Evolutionary conservation across 2,329 filamentous ascomycete species (phyloP).

Genomic region (Alternaria brassicicola): DNA sequence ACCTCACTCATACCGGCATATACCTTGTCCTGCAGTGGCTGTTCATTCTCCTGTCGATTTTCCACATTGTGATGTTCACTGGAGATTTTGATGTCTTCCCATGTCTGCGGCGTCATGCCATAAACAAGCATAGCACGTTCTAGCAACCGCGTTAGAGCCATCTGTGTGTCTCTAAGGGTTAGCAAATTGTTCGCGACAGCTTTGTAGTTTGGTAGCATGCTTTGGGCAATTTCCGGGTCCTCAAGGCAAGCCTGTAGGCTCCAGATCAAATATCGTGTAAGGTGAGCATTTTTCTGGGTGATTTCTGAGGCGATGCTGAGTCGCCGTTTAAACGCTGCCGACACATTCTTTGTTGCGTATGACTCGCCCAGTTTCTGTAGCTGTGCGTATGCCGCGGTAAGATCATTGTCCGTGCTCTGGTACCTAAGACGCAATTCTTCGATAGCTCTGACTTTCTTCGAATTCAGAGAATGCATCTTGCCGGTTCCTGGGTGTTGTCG

Average conservation of each 20-base stretch:
- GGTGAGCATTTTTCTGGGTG: constrained; percentile 34
- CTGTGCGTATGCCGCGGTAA: constrained; percentile 21
- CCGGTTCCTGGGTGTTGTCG: constrained; percentile 11
- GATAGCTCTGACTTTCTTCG: constrained; percentile 17
- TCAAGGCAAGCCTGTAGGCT: constrained; percentile 39
- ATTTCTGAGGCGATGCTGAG: constrained; percentile 31
- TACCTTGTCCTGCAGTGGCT: background rate
- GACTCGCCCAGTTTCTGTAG: constrained; percentile 18
- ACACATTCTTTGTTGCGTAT: constrained; percentile 6
- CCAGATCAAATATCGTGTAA: constrained; percentile 38
- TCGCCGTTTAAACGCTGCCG: constrained; percentile 27
- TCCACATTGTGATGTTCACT: background rate
- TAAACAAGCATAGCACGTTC: constrained; percentile 32
- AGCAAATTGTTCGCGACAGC: constrained; percentile 34
- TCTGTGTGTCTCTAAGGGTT: constrained; percentile 39
- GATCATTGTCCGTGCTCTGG: constrained; percentile 27
- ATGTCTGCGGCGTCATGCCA: constrained; percentile 21
- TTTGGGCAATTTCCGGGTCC: constrained; percentile 18
- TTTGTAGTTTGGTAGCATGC: constrained; percentile 22
- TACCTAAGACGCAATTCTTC: constrained; percentile 19
- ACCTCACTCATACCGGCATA: background rate
- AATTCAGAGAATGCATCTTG: constrained; percentile 8
- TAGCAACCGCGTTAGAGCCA: constrained; percentile 34
- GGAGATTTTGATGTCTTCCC: constrained; percentile 10
- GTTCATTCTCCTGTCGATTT: background rate